Evolutionary conservation across 805 yeast species (phyloP).

Genomic region (Zygosaccharomyces gambellarensis): DNA sequence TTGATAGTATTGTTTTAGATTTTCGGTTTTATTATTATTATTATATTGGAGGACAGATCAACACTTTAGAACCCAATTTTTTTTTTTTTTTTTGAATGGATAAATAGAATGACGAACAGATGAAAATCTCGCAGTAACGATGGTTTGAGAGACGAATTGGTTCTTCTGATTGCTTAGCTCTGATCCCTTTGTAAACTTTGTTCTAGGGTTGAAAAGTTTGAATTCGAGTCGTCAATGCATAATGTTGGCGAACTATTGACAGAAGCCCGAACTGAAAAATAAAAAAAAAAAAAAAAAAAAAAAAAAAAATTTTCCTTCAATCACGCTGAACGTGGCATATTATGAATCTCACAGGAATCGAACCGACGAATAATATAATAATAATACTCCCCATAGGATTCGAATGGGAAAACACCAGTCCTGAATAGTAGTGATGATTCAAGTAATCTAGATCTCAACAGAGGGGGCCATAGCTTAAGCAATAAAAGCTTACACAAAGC

Average conservation of each 20-base stretch:
- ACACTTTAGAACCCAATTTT: background rate
- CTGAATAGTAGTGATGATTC: background rate
- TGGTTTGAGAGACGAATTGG: background rate
- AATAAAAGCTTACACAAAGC: too few relatives aligned
- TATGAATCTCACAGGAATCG: background rate
- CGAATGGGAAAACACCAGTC: background rate
- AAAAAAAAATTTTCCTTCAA: background rate
- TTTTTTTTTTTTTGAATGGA: background rate
- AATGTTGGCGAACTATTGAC: background rate
- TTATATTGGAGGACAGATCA: background rate
- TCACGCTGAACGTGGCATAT: slow-evolving; percentile 1
- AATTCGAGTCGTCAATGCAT: background rate
- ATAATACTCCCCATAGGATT: background rate
- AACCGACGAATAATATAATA: background rate
- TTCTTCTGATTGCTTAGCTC: background rate
- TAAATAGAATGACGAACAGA: background rate
- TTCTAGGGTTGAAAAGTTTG: background rate
- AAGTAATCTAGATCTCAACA: background rate
- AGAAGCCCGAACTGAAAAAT: background rate
- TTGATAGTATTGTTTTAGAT: background rate
- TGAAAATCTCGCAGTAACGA: background rate
- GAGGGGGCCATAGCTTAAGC: background rate
- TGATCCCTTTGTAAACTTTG: background rate
- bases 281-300: background rate
- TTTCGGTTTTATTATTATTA: background rate